Base-by-base conservation (phyloP, 345 rosid species). In the Raphanus sativus region DNA sequence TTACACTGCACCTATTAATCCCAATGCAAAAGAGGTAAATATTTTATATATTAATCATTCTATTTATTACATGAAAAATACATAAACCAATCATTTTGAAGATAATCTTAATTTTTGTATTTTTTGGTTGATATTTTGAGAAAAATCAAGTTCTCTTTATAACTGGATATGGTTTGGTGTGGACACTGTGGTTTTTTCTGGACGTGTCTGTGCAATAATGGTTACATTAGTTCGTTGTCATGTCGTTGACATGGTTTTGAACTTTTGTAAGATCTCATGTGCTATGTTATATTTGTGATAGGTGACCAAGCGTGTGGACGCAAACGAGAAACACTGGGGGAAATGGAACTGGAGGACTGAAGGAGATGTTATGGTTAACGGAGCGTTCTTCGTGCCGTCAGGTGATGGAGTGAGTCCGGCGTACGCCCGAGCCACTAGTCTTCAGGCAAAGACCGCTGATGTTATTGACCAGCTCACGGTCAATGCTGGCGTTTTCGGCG, bases 301-400 rank as follows among this genome's bases (percentile, higher is more conserved):
- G 99, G 98, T 96, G 80, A 96, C 99, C 3, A 96, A 91, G 85
- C 89, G 99, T 45, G 99, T 93, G 84, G 93, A 91, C 0, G 77
- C 93, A 4, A 79, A 85, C 38, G 98, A 90, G 81, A 70, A 60
- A 25, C 86, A 86, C 0, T 93, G 98, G 99, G 8, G 74, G 8
- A 84, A 11, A 13, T 96, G 99, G 99, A 96, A 96, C 74, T 96
- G 99, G 99, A 87, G 97, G 21, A 91, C 97, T 11, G 98, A 91
- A 2, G 97, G 97, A 71, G 99, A 96, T 80, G 9, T 91, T 1
- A 74, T 96, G 93, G 79, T 87, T 65, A 96, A 96, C 73, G 98
- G 99, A 7, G 99, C 99, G 0, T 96, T 84, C 74, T 96, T 94
- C 8, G 97, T 92, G 62, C 98, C 99, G 3, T 96, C 99, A 2